These are phyloP conservation scores for Phytophthora sp. DNA, from an alignment of 352 stramenopile genomes.

Conservation along the genomic window DNA sequence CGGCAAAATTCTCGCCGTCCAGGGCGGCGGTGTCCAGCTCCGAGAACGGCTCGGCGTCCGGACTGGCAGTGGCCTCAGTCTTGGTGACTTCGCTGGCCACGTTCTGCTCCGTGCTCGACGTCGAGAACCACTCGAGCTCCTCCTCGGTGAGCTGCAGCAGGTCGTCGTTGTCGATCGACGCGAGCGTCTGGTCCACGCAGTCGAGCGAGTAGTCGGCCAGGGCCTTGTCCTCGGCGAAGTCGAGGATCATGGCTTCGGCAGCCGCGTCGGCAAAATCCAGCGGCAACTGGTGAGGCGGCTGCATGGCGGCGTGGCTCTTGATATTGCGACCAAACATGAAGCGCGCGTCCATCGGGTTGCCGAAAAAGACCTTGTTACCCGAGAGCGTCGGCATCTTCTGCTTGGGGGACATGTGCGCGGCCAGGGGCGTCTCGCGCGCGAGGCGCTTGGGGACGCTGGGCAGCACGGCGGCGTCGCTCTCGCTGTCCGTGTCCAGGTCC, in stretches of 20 bases:
- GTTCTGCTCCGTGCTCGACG: slow-evolving; percentile 32
- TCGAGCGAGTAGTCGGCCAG: slow-evolving; percentile 68
- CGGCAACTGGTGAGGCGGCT: slow-evolving; percentile 43
- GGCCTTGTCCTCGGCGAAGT: slow-evolving; percentile 80
- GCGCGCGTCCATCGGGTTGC: slow-evolving; percentile 38
- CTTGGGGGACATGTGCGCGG: slow-evolving; percentile 80
- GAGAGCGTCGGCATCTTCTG: slow-evolving; percentile 58
- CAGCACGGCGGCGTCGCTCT: slow-evolving; percentile 34
- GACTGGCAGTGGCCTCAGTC: not conserved
- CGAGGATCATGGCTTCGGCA: slow-evolving; percentile 67
- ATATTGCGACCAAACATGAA: slow-evolving; percentile 42
- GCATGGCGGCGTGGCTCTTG: slow-evolving; percentile 31
- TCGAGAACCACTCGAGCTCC: slow-evolving; percentile 86
- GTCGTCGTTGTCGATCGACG: slow-evolving; percentile 83
- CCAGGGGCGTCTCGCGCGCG: slow-evolving; percentile 66
- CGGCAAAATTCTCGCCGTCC: slow-evolving; percentile 32
- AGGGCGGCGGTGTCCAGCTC: slow-evolving; percentile 32
- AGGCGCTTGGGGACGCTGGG: slow-evolving; percentile 73
- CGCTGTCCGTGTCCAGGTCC: slow-evolving; percentile 32
- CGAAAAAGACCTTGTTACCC: slow-evolving; percentile 55
- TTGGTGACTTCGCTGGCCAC: slow-evolving; percentile 1
- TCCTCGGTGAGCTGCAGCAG: slow-evolving; percentile 82
- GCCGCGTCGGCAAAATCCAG: slow-evolving; percentile 62
- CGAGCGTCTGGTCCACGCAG: slow-evolving; percentile 62
- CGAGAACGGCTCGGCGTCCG: slow-evolving; percentile 21